Evolutionary conservation across 352 stramenopile genomes (phyloP), one percentile per base, ranked within the genome.

Genomic region (Globisporangium camurandrum): DNA sequence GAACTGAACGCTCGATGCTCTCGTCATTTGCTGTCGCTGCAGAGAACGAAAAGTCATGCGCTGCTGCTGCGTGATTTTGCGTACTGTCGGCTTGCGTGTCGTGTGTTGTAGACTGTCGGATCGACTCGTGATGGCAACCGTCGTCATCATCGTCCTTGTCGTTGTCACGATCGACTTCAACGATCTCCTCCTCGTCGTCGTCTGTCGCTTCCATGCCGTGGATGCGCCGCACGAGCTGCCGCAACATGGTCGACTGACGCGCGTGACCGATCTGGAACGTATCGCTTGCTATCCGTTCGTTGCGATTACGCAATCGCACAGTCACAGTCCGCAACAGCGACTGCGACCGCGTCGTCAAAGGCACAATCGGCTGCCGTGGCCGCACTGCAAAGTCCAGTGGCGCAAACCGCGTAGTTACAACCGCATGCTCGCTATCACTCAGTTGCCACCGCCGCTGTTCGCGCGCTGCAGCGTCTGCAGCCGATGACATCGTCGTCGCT

Each of bases 371-470:
- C 23, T 75, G 68, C 16, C 75, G 56, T 43, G 46, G 46, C 46
- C 52, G 38, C 31, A 26, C 40, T 8, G 48, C 43, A 40, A 79
- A 83, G 19, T 73, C 69, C 2, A 51, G 36, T 0, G 76, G 60
- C 6, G 71, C 67, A 37, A 83, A 91, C 34, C 71, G 77, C 7
- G 64, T 56, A 11, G 56, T 43, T 0, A 65, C 68, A 14, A 87
- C 70, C 27, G 71, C 62, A 44, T 56, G 59, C 47, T 91, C 79
- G n/a, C 79, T 62, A 16, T 88, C 79, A 26, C 66, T 87, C 3
- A 91, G 55, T 31, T 79, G 71, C 79, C 79, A 91, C 12, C 49
- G 46, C 7, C 54, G 42, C 24, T 34, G 44, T 6, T 30, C 56
- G 57, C 28, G 11, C 36, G 19, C 31, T 59, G 51, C 3, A 30